Conservation (phyloP, 306 rosid genomes). For the Cucurbita pepo region DNA sequence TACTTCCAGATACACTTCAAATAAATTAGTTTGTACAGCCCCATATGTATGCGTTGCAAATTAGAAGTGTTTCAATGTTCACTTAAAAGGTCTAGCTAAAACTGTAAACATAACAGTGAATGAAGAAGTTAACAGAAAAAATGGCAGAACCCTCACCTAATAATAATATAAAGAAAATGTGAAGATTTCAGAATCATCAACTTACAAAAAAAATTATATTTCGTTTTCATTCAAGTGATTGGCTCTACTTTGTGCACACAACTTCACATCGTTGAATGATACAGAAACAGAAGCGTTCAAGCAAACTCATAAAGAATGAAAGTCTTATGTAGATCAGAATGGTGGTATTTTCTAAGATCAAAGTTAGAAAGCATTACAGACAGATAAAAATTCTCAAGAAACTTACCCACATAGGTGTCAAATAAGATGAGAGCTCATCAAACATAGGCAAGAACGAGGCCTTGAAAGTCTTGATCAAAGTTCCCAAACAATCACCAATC, state of each 20-base stretch:
- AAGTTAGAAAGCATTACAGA: background rate
- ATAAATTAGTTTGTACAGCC: background rate
- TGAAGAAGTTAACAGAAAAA: background rate
- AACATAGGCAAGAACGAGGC: constrained; percentile 91
- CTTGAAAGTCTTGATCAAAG: constrained; percentile 90
- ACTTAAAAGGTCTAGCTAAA: background rate
- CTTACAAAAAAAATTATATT: background rate
- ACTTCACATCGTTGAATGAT: background rate
- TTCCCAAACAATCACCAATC: constrained; percentile 98
- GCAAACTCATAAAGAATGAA: background rate
- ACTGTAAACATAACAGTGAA: background rate
- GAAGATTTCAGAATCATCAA: background rate
- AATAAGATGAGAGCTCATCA: constrained; percentile 76
- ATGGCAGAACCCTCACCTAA: background rate
- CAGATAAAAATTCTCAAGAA: background rate
- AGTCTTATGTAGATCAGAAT: background rate
- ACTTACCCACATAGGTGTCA: constrained; percentile 99
- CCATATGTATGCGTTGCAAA: background rate
- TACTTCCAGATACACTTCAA: background rate
- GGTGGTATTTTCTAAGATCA: background rate
- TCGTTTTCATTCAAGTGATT: background rate
- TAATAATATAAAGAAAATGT: background rate
- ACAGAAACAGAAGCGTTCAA: background rate
- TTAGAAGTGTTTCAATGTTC: background rate
- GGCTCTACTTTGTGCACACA: background rate